A percentile compares a stretch with the other conserved stretches of the same genome.
These are phyloP conservation scores for Blastomyces percursus DNA, from an alignment of 2,329 filamentous ascomycete species.

Conservation along the genomic window DNA sequence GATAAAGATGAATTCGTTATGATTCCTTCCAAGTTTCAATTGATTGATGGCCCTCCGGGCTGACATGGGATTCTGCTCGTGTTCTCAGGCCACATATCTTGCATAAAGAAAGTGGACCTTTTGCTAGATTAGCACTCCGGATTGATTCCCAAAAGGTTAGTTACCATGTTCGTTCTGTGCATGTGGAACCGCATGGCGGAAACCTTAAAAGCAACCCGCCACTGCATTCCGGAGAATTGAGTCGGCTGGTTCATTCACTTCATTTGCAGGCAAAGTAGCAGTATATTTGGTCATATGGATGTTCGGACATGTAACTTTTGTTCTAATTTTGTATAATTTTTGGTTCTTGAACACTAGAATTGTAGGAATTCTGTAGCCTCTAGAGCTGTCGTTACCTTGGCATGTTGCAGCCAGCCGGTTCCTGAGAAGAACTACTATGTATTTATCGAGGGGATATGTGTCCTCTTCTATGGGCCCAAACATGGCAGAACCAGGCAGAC, in stretches of 20 bases:
- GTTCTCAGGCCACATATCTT: neutral
- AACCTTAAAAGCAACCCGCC: no score
- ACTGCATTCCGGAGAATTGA: neutral
- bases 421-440: neutral
- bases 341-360: neutral
- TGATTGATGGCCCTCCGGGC: neutral
- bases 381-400: neutral
- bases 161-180: neutral
- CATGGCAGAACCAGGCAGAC: conserved; percentile 2
- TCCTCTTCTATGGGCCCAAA: conserved; percentile 1
- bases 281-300: neutral
- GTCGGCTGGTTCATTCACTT: neutral
- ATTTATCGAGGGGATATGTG: conserved; percentile 2
- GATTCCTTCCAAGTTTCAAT: neutral
- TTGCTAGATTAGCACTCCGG: neutral
- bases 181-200: neutral
- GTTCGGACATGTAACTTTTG: neutral
- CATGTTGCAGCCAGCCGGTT: neutral
- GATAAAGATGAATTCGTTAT: neutral
- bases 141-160: neutral
- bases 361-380: conserved; percentile 9
- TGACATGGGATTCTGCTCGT: neutral
- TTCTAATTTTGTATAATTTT: neutral
- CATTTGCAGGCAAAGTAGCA: neutral
- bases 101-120: neutral